Evolutionary conservation across 2,329 filamentous ascomycete genomes (phyloP).

Genomic region (Zymoseptoria crescenta): DNA sequence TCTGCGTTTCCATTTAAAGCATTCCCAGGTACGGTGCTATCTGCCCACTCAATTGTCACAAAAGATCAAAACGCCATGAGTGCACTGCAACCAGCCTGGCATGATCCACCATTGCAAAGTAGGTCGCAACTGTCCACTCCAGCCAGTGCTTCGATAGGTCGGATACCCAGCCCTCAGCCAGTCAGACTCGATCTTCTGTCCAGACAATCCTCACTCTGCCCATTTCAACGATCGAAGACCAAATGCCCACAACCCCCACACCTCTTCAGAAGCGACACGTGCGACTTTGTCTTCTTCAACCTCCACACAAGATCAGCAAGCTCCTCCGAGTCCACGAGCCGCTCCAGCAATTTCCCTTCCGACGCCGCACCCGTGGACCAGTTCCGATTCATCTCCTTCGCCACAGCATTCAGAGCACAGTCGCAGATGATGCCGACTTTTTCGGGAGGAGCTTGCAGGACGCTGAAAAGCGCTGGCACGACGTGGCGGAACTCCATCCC

Average conservation of each 20-base stretch:
- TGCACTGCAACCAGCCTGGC: no score
- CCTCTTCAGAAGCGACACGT: constrained; percentile 1
- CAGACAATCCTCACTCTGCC: not conserved
- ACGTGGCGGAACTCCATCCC: not conserved
- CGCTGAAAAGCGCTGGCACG: not conserved
- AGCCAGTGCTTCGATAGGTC: no score
- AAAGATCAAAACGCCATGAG: no score
- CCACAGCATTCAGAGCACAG: constrained; percentile 4
- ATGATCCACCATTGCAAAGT: no score
- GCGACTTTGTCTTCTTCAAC: constrained; percentile 12
- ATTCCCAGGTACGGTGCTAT: no score
- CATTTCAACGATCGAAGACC: constrained; percentile 5
- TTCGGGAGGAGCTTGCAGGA: not conserved
- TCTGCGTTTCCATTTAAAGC: no score
- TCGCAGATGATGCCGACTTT: constrained; percentile 2
- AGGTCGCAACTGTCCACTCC: no score
- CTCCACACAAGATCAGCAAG: constrained; percentile 10
- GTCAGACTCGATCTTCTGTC: no score
- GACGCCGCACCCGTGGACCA: not conserved
- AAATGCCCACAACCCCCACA: constrained; percentile 9
- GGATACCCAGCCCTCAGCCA: no score
- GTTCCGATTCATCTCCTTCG: not conserved
- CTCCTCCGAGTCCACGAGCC: constrained; percentile 6
- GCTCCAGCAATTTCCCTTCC: constrained; percentile 1
- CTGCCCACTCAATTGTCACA: no score